Base-by-base conservation (phyloP, 2,329 filamentous ascomycete genomes). In the Ilyonectria robusta region DNA sequence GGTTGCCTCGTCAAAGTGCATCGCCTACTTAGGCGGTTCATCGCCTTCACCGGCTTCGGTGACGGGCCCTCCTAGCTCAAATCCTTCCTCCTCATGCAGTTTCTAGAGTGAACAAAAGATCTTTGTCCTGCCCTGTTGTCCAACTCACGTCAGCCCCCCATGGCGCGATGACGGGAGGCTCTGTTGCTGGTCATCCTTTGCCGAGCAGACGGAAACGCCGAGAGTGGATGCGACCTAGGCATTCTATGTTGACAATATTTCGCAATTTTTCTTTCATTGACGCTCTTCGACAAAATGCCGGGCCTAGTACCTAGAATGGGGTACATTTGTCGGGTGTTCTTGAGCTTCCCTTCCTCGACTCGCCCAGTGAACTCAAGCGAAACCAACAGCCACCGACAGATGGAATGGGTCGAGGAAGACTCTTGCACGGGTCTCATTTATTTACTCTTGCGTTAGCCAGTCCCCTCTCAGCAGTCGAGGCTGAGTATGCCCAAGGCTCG, bases 91-190 rank as follows among this genome's bases (percentile, higher is more conserved):
- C 13, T 21, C 4, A 44, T 57, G n/a, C 3, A 19, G 35, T 33
- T 40, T 19, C 23, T 19, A 55, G 17, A 8, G 33, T 35, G 33
- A 55, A 37, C 50, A 9, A 55, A 65, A 65, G 56, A 50, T 48
- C 62, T 42, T 33, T 48, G 15, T 9, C 11, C 21, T 65, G 62
- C 19, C 19, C 42, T 26, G 13, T 13, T 40, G 31, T n/a, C 21
- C 7, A 35, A 37, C 40, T 31, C 50, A 59, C 48, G 62, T 65
- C 56, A 56, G 56, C 62, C 23, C 29, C 17, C 17, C 48, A 4
- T 11, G 4, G 17, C 21, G 35, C 11, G 19, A 17, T 23, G 31
- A 33, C 31, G 11, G 44, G 15, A 19, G 23, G 31, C 29, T 50
- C 19, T 31, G 7, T 29, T 9, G 29, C 7, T 46, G 42, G 31